phyloP scores from a whole-genome alignment of 805 yeast genomes.

The Wickerhamia fluorescens region DNA sequence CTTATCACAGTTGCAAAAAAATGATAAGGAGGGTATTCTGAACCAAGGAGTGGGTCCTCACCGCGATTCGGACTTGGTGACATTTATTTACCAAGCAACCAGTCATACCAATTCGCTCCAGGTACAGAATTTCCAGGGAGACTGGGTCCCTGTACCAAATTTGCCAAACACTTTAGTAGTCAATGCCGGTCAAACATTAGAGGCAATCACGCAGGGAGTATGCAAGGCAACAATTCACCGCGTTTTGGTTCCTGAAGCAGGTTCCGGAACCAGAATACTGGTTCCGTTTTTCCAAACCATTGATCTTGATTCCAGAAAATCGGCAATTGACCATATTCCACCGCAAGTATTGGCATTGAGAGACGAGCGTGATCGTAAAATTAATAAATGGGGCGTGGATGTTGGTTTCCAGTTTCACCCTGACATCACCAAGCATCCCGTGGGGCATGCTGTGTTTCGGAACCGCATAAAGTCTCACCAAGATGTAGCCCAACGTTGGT shows the following conservation, averaged over 20 bases:
- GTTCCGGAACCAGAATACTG: conserved; percentile 36
- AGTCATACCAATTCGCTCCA: conserved; percentile 44
- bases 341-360: conserved; percentile 18
- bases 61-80: conserved; percentile 57
- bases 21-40: conserved; percentile 21
- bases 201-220: conserved; percentile 51
- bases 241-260: conserved; percentile 38
- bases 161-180: conserved; percentile 44
- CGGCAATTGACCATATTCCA: conserved; percentile 23
- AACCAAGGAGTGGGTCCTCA: conserved; percentile 59
- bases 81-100: conserved; percentile 54
- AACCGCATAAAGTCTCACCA: conserved; percentile 40
- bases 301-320: conserved; percentile 27
- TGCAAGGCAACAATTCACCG: conserved; percentile 56
- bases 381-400: conserved; percentile 29
- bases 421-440: conserved; percentile 31
- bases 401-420: conserved; percentile 37
- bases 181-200: conserved; percentile 55
- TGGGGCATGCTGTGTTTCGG: conserved; percentile 40
- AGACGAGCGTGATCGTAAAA: conserved; percentile 29
- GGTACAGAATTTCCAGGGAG: conserved; percentile 47
- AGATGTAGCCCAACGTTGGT: conserved; percentile 37
- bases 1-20: conserved; percentile 14
- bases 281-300: conserved; percentile 45
- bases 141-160: conserved; percentile 52